Conservation (phyloP, 495 filamentous ascomycete species). For the Penicillium tannophilum region DNA sequence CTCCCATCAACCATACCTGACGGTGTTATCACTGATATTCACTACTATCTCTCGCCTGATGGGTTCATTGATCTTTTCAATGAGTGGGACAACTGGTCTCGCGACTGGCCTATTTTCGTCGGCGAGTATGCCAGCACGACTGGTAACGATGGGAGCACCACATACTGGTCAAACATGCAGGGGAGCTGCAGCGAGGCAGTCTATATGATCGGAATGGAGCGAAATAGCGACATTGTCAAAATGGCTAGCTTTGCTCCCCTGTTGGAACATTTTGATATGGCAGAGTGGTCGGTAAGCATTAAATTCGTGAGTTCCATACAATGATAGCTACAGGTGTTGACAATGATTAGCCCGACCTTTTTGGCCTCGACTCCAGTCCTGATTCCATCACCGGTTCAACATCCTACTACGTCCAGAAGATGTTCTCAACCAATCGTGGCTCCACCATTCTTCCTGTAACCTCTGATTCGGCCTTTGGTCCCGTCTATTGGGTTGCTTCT, state of each 20-base stretch:
- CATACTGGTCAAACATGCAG: constrained; percentile 50
- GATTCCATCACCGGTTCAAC: constrained; percentile 39
- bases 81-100: constrained; percentile 51
- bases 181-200: constrained; percentile 66
- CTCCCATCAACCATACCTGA: constrained; percentile 32
- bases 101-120: constrained; percentile 45
- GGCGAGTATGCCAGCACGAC: constrained; percentile 61
- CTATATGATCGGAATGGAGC: constrained; percentile 66
- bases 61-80: constrained; percentile 57
- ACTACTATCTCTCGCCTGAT: constrained; percentile 54
- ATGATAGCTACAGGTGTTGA: neutral
- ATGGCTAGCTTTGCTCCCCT: constrained; percentile 55
- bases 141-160: constrained; percentile 35
- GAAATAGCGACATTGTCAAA: constrained; percentile 60
- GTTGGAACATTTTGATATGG: constrained; percentile 45
- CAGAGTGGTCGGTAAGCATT: constrained; percentile 41
- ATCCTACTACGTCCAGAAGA: constrained; percentile 44
- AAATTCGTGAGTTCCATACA: neutral
- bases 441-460: constrained; percentile 54
- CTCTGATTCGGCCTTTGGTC: constrained; percentile 45
- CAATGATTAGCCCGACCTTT: constrained; percentile 32
- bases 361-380: constrained; percentile 49
- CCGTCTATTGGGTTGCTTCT: constrained; percentile 62
- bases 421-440: constrained; percentile 54
- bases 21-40: constrained; percentile 46